Evolutionary conservation across 2,329 filamentous ascomycete species (phyloP), one percentile per base, ranked within the genome.

Genomic region (Cladosporium sp.): DNA sequence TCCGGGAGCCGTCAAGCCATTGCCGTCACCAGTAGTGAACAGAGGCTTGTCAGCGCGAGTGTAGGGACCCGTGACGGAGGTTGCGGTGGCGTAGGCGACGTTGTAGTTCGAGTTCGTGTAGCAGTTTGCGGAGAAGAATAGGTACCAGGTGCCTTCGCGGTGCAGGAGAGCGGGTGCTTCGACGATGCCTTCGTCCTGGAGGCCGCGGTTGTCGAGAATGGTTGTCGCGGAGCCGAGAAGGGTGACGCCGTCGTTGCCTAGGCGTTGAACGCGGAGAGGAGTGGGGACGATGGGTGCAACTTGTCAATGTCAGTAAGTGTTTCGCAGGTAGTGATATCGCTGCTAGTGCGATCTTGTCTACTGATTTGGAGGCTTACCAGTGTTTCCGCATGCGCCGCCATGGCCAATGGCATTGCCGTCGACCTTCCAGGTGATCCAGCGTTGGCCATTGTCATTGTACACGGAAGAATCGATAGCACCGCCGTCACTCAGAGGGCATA

Each of bases 131-230:
- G 59, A 63, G 66, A 68, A 70, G 58, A 69, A 70, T 32, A 70
- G 63, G 28, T 66, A 50, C 55, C 64, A 69, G 24, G 49, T 62
- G 25, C 60, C 67, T n/a, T 61, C 58, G 19, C 58, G 61, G 22
- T 68, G 66, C 32, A 65, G 60, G 13, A 73, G 59, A 1, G 62
- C 60, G 0, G 71, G 71, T 4, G 70, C 70, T 53, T 73, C 71
- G 50, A 71, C 50, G 25, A 71, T 65, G 28, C 69, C 69, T 36
- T 68, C 57, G 45, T 72, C 70, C 13, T 60, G 44, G 6, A 59
- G 58, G 34, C 70, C 70, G 12, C 56, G 20, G 56, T 71, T 66
- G 56, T 71, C 62, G 10, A 71, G 60, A 7, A 72, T 58, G 2
- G 58, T 61, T 2, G 61, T 68, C 1, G 68, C 58, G 15, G 56